Evolutionary conservation across 2,329 filamentous ascomycete genomes (phyloP), one percentile per base, ranked within the genome.

Genomic region (Paecilomyces dactylethromorphus): DNA sequence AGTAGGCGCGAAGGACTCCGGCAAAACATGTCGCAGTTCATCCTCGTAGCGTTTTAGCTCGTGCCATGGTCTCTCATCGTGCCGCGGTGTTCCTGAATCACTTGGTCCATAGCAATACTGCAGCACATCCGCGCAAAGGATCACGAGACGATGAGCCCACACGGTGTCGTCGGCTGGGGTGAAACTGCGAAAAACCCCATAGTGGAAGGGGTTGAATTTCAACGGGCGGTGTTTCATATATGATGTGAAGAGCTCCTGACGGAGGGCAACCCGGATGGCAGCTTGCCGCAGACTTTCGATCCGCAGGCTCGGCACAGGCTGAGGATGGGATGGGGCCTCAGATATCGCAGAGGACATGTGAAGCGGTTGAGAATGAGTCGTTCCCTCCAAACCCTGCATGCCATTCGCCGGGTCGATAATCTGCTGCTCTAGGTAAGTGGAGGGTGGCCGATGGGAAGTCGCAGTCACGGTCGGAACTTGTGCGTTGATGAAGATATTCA

Each of bases 1-100:
- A 31, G 85, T 79, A 0, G 84, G 84, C 10, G 78, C 77, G 63
- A 83, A 87, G 1, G 81, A 82, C 1, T 73, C 56, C 1, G 84
- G 83, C 53, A 79, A 76, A 26, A 70, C 69, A 5, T 72, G 67
- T 13, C 75, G 65, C 83, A 84, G 85, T 22, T 73, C 69, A 32
- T 74, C 68, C 55, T 78, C 77, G 58, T 79, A 81, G 5, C 76
- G 69, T 11, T 78, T 69, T 12, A 86, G 71, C 24, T 60, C 59
- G 2, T 65, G 58, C 55, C 65, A 56, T 15, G 61, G 62, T 55
- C 18, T 50, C 22, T 33, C 51, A 31, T 18, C 22, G n/a, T 39
- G 15, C 15, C 51, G 51, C 13, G 52, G 22, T 11, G 51, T 35
- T 7, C 21, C 39, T n/a, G 22, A 26, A 7, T 39, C 15, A 10